Evolutionary conservation across 2,329 filamentous ascomycete genomes (phyloP), one percentile per base, ranked within the genome.

Genomic region (Pseudogymnoascus sp.): DNA sequence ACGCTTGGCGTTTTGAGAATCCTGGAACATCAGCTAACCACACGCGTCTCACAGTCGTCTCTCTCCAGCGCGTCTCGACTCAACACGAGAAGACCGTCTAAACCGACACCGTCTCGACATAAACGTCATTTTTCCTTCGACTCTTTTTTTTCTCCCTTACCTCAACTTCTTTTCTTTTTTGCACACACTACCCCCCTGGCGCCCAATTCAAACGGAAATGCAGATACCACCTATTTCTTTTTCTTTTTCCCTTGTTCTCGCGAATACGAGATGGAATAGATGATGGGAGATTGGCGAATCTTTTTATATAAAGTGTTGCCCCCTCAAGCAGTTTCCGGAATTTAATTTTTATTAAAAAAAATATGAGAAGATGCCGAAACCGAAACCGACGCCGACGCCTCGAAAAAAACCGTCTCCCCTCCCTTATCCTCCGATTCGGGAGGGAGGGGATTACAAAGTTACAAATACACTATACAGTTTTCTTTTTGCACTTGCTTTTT

Each of bases 11-110:
- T 60, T 60, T 34, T 60, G 18, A 60, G 16, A 23, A n/a, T 54
- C 31, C n/a, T 31, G 7, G 29, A 26, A 16, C 60, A 16, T 34
- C 63, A 64, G 70, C 83, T 88, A 84, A 88, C 75, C 63, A 59
- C 4, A 6, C n/a, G 54, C 66, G 63, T 69, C 71, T 74, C 65
- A 67, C 72, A 91, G 90, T 95, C 75, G 90, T 96, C 74, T 92
- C 89, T 66, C 83, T 96, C 76, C 90, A 96, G 81, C 89, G 91
- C 78, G 90, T 95, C 69, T 93, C 91, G 63, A 95, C 89, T 66
- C 90, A 95, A 79, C 91, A 96, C 81, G 91, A 96, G 82, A 93
- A 93, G 83, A 89, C 86, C 70, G 81, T 86, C 77, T 93, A 88
- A 78, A 66, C 21, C 42, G 11, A 14, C 23, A 47, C 42, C 21